Evolutionary conservation across 345 rosid species (phyloP), one percentile per base, ranked within the genome.

Genomic region (Eutrema heterophyllum): DNA sequence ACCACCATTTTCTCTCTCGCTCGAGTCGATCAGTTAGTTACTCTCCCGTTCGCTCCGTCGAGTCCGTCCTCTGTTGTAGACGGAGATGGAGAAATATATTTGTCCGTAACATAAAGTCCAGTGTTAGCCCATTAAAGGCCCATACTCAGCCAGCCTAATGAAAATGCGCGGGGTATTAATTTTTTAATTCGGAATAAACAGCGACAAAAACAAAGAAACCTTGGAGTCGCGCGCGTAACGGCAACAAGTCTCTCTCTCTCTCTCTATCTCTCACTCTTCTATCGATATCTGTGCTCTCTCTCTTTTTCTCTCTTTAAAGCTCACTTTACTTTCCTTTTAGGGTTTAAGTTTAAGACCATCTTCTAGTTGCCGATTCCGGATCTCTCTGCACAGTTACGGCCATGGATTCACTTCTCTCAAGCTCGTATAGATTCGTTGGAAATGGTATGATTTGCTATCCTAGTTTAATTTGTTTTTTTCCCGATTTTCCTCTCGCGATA

Each of bases 291-390:
- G 78, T 74, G 78, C 70, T 15, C 18, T 59, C 2, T 74, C 73
- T 35, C 56, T 53, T 13, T 69, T 54, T 68, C 15, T 52, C 64
- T 44, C 26, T 24, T 26, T 55, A 55, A 65, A 58, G 48, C 46
- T 51, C 62, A 5, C 65, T 69, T 44, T 57, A 40, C 33, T 41
- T 29, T 21, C 24, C 24, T 21, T 29, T 57, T 69, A 68, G 65
- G 79, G 79, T 68, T 74, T 52, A 75, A 60, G 63, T 68, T 74
- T 52, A 75, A 60, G 63, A 68, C 26, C 67, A 48, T 49, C 45
- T 52, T 29, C 40, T 49, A 71, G 40, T 24, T 60, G 10, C 51
- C 29, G 7, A 21, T n/a, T 6, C 41, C 9, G 16, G 52, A 74
- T 36, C 72, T 56, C 58, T 65, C 58, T 54, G 5, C 13, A 41